Base-by-base conservation (phyloP, 345 rosid species). In the Melastoma malabathricum region DNA sequence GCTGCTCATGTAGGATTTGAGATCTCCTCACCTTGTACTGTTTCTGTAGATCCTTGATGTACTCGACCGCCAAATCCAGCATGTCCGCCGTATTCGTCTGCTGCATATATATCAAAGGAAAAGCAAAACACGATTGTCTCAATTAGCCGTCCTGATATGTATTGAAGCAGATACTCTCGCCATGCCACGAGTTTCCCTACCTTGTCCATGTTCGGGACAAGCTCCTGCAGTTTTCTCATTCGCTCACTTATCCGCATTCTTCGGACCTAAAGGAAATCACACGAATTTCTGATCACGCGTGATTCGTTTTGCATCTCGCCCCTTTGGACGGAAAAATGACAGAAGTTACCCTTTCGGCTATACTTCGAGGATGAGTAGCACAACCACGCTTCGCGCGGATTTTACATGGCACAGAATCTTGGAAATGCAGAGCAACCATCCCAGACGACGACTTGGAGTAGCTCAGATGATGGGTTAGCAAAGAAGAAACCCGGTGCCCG, bases 331-430 rank as follows among this genome's bases (percentile, higher is more conserved):
- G 39, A 31, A n/a, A 9, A 29, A 6, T 43, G 44, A 22, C 6
- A 7, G 19, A 9, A 29, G 47, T 58, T 80, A 92, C 98, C 79
- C 98, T 68, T 68, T 92, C 98, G 13, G 98, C 98, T 14, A 92
- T 84, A 69, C 98, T 92, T 66, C 98, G 80, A 69, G 98, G 98
- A 74, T 92, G 98, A 60, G 98, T 92, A 27, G 98, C 98, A 25
- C 89, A 87, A n/a, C 98, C 98, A 16, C 98, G 88, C 74, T 92
- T 92, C 17, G 98, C 98, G 69, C 98, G 68, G 45, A 79, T 69
- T 64, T 87, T 92, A 70, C 95, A 92, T 47, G 98, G 98, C 61
- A 84, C 93, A 13, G 97, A 77, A 60, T 84, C 98, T 71, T 82
- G 98, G 18, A 79, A 71, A 29, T 74, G 82, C 49, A 81, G 68